Percentiles rank a stretch among this genome's conserved stretches.
Conservation (phyloP, 2,329 filamentous ascomycete species). For the Didymella pomorum region DNA sequence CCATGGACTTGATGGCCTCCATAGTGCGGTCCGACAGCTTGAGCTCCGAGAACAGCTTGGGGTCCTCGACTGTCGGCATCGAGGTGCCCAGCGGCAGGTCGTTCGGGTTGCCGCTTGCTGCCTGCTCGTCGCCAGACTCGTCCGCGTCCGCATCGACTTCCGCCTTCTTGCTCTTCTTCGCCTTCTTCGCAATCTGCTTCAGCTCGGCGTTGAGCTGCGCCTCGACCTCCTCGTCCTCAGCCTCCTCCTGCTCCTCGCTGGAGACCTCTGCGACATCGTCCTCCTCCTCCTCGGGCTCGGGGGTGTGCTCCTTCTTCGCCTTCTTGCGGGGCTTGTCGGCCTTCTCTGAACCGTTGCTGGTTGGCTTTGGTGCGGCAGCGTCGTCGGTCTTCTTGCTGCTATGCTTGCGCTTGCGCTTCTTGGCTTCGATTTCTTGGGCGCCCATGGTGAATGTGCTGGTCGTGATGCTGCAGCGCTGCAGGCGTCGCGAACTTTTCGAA, state of each 20-base stretch:
- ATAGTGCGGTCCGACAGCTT: conserved; percentile 88
- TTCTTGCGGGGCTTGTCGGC: conserved; percentile 52
- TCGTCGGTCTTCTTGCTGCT: conserved; percentile 47
- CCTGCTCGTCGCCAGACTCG: conserved; percentile 39
- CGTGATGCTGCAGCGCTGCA: conserved; percentile 6
- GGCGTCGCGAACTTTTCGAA: conserved; percentile 27
- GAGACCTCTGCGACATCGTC: conserved; percentile 27
- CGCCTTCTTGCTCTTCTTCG: conserved; percentile 37
- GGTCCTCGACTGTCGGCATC: conserved; percentile 68
- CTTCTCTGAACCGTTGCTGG: conserved; percentile 46
- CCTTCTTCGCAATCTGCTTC: conserved; percentile 40
- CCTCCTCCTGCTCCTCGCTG: conserved; percentile 36
- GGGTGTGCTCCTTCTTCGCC: conserved; percentile 50
- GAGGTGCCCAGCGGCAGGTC: conserved; percentile 65
- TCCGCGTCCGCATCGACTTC: conserved; percentile 34
- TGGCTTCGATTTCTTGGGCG: conserved; percentile 50
- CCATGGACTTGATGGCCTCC: conserved; percentile 89
- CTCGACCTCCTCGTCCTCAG: conserved; percentile 43
- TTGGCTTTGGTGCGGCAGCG: conserved; percentile 31
- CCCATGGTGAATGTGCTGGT: conserved; percentile 43
- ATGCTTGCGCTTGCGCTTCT: conserved; percentile 60
- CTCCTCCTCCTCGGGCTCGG: conserved; percentile 39
- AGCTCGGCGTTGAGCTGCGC: conserved; percentile 47
- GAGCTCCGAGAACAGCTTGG: conserved; percentile 79
- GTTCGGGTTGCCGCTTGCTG: conserved; percentile 42